Percentiles rank a stretch among this genome's conserved stretches.
Evolutionary conservation across 1,139 yeast species (phyloP).

Genomic region (Keqinozyma sinolaborantium): DNA sequence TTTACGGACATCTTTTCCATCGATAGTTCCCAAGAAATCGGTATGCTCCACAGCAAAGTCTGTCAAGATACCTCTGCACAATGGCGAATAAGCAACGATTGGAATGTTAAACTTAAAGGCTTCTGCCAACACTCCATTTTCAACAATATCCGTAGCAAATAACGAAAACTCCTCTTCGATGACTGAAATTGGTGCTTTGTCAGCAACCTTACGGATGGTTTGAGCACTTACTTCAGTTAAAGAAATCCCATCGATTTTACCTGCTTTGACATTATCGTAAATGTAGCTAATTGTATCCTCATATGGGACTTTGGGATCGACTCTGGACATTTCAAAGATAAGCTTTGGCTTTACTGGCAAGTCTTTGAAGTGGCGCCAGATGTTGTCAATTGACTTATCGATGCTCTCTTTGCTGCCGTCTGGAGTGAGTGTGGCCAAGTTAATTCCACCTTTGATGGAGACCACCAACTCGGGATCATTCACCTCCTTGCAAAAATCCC

Average conservation of each 20-base stretch:
- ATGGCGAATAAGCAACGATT: conserved; percentile 75
- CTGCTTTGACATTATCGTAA: conserved; percentile 49
- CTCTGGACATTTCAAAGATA: conserved; percentile 67
- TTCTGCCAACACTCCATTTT: conserved; percentile 61
- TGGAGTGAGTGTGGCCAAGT: conserved; percentile 33
- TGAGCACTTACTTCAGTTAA: conserved; percentile 67
- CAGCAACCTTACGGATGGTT: conserved; percentile 53
- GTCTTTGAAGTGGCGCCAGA: conserved; percentile 32
- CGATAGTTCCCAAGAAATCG: conserved; percentile 17
- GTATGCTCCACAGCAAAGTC: conserved; percentile 46
- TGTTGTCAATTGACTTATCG: conserved; percentile 44
- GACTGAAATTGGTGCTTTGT: conserved; percentile 51
- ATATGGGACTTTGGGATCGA: conserved; percentile 48
- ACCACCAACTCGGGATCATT: conserved; percentile 53
- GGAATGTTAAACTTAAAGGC: conserved; percentile 49
- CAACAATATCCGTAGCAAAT: conserved; percentile 53
- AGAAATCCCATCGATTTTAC: conserved; percentile 62
- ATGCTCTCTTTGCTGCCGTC: conserved; percentile 47
- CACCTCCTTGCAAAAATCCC: conserved; percentile 46
- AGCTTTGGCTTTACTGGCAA: conserved; percentile 41
- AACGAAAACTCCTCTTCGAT: conserved; percentile 78
- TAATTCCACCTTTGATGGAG: conserved; percentile 55
- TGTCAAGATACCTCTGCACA: conserved; percentile 75
- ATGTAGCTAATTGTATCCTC: conserved; percentile 50
- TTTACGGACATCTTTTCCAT: conserved; percentile 43